Evolutionary conservation across 495 filamentous ascomycete species (phyloP).

Genomic region (Pyrenopolyporus hunteri): DNA sequence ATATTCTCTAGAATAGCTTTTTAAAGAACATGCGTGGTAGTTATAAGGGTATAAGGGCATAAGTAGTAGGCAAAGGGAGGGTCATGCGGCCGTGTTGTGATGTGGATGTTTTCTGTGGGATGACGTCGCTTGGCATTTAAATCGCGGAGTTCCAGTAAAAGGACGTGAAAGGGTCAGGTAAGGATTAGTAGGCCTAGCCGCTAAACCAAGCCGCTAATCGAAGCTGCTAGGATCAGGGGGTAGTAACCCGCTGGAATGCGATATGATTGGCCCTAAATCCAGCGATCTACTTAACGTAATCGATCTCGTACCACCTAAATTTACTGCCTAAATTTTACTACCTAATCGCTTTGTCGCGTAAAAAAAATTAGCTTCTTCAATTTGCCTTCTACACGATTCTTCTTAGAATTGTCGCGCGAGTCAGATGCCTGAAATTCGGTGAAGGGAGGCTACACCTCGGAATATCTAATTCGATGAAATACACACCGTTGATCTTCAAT

Average conservation of each 20-base stretch:
- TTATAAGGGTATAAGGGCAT: neutral
- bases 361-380: conserved; percentile 27
- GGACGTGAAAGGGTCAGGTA: conserved; percentile 4
- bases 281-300: neutral
- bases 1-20: too few relatives aligned
- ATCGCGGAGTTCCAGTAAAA: conserved; percentile 21
- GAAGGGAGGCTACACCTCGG: neutral
- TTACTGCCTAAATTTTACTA: too few relatives aligned
- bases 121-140: conserved; percentile 43
- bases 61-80: conserved; percentile 20
- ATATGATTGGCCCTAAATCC: conserved; percentile 12
- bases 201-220: neutral
- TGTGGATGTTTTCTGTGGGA: conserved; percentile 20
- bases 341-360: conserved; percentile 16
- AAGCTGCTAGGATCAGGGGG: conserved; percentile 1
- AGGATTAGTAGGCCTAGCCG: neutral
- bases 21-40: neutral
- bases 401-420: too few relatives aligned
- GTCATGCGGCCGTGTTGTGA: conserved; percentile 21
- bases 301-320: conserved; percentile 11
- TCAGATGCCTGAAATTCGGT: neutral
- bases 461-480: neutral
- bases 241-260: conserved; percentile 5
- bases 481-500: neutral
- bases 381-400: too few relatives aligned